These are phyloP conservation scores for Phytophthora nicotianae DNA, from an alignment of 352 stramenopile species.

Conservation along the genomic window DNA sequence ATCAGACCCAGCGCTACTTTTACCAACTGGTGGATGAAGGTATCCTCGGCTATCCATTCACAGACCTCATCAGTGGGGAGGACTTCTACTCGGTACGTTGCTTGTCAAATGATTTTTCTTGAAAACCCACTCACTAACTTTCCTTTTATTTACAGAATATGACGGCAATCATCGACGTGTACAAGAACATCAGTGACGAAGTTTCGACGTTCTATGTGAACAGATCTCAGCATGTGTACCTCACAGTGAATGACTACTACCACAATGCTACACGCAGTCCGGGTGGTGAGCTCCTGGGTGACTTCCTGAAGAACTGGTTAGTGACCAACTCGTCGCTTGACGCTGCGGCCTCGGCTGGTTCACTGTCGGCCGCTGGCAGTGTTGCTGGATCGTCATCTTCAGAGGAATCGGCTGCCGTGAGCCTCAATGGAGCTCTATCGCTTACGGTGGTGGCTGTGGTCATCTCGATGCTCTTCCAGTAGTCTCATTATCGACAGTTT, in stretches of 20 bases:
- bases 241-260: conserved; percentile 53
- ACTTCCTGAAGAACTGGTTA: conserved; percentile 48
- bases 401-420: conserved; percentile 19
- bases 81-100: conserved; percentile 58
- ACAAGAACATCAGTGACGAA: conserved; percentile 50
- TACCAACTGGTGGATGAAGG: conserved; percentile 63
- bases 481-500: conserved; percentile 12
- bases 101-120: not conserved
- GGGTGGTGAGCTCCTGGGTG: conserved; percentile 34
- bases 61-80: conserved; percentile 49
- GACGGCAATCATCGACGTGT: conserved; percentile 55
- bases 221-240: conserved; percentile 55
- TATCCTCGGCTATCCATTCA: conserved; percentile 61
- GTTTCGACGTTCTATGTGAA: conserved; percentile 61
- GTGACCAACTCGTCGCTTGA: conserved; percentile 44
- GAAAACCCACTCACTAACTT: conserved; percentile 1
- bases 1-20: conserved; percentile 68
- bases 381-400: conserved; percentile 22
- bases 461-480: conserved; percentile 31
- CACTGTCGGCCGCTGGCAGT: conserved; percentile 14
- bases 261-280: conserved; percentile 50
- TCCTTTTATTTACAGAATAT: conserved; percentile 36
- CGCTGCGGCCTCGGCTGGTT: conserved; percentile 23
- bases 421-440: conserved; percentile 21
- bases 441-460: conserved; percentile 14